A percentile compares a stretch with the other conserved stretches of the same genome.
Evolutionary conservation across 2,329 filamentous ascomycete genomes (phyloP).

Genomic region (Beauveria scarabaeidicola): DNA sequence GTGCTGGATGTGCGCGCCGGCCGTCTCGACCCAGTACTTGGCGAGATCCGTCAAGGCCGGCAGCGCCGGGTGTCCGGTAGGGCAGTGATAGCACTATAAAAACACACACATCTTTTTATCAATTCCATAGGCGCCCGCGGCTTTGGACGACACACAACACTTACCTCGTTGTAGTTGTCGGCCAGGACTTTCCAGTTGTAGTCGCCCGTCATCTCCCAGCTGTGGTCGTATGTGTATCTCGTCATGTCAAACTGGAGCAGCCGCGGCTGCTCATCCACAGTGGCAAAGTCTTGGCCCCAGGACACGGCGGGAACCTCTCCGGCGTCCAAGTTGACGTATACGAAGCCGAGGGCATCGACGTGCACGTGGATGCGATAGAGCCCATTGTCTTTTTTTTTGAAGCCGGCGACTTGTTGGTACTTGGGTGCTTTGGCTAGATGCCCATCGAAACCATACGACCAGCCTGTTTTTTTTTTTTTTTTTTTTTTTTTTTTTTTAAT

Average conservation of each 20-base stretch:
- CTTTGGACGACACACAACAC: neutral
- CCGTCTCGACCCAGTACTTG: constrained; percentile 43
- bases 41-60: constrained; percentile 46
- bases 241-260: constrained; percentile 19
- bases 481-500: too few species aligned
- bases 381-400: constrained; percentile 33
- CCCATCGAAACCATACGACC: constrained; percentile 36
- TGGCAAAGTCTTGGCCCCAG: constrained; percentile 34
- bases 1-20: constrained; percentile 34
- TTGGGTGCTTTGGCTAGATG: constrained; percentile 36
- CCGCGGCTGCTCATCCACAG: constrained; percentile 18
- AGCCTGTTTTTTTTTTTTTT: constrained; percentile 19
- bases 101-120: too few species aligned
- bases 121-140: too few species aligned
- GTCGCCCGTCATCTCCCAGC: constrained; percentile 26
- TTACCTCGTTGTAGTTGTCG: constrained; percentile 39
- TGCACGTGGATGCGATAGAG: constrained; percentile 39
- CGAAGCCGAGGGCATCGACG: constrained; percentile 35
- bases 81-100: constrained; percentile 38
- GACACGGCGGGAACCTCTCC: constrained; percentile 25
- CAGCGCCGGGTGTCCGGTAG: constrained; percentile 49
- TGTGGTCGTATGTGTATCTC: constrained; percentile 21
- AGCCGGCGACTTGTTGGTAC: constrained; percentile 30
- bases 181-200: constrained; percentile 33
- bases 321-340: constrained; percentile 43